A percentile compares a stretch with the other conserved stretches of the same genome.
Conservation (phyloP, 306 rosid species). For the Quercus ilex region DNA sequence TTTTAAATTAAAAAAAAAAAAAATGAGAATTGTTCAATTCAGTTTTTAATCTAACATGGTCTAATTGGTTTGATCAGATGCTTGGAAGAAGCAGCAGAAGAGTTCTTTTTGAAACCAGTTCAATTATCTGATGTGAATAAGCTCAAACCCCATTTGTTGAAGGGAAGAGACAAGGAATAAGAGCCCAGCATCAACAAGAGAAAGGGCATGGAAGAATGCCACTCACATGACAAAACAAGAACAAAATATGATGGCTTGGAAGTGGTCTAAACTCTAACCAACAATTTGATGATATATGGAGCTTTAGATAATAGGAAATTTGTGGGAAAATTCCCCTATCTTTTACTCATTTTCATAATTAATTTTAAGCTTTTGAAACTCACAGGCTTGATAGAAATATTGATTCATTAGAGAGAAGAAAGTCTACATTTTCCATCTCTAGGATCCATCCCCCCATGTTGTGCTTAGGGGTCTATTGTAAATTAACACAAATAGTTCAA, state of each 20-base stretch:
- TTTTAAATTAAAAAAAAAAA: not conserved
- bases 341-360: not conserved
- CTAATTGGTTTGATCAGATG: conserved; percentile 46
- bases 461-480: conserved; percentile 6
- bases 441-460: not conserved
- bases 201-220: conserved; percentile 33
- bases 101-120: conserved; percentile 78
- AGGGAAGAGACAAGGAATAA: conserved; percentile 39
- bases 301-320: not conserved
- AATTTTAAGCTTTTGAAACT: not conserved
- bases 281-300: not conserved
- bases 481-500: conserved; percentile 22
- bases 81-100: conserved; percentile 88
- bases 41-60: conserved; percentile 19
- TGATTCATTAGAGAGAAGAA: not conserved
- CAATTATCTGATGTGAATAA: conserved; percentile 69
- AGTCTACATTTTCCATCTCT: not conserved
- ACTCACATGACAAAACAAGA: conserved; percentile 40
- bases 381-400: not conserved
- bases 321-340: not conserved
- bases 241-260: conserved; percentile 25
- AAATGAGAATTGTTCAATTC: not conserved
- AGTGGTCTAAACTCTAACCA: not conserved
- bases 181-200: conserved; percentile 23
- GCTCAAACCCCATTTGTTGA: conserved; percentile 71